Conservation (phyloP, 331 rosid genomes). For the Pyrus hybrid region DNA sequence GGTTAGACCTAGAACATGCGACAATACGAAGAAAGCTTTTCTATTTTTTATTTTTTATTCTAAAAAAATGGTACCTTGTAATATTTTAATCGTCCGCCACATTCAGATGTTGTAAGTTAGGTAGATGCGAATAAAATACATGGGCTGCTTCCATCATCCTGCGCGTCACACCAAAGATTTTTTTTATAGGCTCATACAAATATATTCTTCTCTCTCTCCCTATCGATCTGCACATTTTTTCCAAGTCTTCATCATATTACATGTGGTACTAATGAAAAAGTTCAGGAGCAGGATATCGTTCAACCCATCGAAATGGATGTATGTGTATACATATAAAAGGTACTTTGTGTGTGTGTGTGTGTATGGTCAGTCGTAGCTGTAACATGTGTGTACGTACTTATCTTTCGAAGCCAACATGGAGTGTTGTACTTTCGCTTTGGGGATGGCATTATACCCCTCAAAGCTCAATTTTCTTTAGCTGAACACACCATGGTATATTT, state of each 20-base stretch:
- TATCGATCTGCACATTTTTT: not conserved
- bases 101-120: slow-evolving; percentile 6
- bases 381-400: not conserved
- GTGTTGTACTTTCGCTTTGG: not conserved
- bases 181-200: not conserved
- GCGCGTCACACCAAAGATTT: slow-evolving; percentile 41
- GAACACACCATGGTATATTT: no score
- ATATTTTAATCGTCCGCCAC: slow-evolving; percentile 1
- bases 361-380: not conserved
- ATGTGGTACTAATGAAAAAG: not conserved
- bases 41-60: not conserved
- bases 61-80: not conserved
- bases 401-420: not conserved
- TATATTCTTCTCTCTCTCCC: not conserved
- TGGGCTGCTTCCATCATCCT: slow-evolving; percentile 36
- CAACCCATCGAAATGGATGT: not conserved
- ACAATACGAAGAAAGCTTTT: slow-evolving; percentile 1
- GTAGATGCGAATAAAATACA: slow-evolving; percentile 22
- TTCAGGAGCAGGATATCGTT: not conserved
- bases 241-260: not conserved
- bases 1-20: slow-evolving; percentile 4
- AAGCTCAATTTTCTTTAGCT: no score
- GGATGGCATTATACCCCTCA: not conserved
- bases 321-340: not conserved
- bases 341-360: not conserved